phyloP scores from a whole-genome alignment of 352 stramenopile genomes.

The Phytopythium boreale region DNA sequence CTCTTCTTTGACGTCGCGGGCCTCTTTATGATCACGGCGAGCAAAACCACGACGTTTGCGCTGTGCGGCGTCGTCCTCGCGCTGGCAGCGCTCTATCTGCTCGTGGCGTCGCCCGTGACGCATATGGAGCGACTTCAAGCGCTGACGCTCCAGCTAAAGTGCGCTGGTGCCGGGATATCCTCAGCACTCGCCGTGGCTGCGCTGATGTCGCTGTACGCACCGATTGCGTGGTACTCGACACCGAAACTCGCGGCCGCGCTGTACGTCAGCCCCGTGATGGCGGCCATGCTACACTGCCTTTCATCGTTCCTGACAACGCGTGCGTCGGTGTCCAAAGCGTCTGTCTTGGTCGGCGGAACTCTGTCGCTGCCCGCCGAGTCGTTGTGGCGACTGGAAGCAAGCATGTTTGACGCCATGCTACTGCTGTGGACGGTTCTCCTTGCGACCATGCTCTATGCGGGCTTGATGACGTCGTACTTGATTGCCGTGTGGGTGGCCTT shows the following conservation, averaged over 20 bases:
- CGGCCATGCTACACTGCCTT: slow-evolving; percentile 56
- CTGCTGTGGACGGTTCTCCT: slow-evolving; percentile 40
- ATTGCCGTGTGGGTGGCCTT: slow-evolving; percentile 64
- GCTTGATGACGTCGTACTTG: slow-evolving; percentile 60
- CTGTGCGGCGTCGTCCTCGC: slow-evolving; percentile 41
- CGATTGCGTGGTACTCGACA: slow-evolving; percentile 67
- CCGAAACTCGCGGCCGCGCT: slow-evolving; percentile 40
- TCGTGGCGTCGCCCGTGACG: slow-evolving; percentile 36
- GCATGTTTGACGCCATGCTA: slow-evolving; percentile 60
- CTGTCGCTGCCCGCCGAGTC: slow-evolving; percentile 15
- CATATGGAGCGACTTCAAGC: slow-evolving; percentile 31
- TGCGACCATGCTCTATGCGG: slow-evolving; percentile 27
- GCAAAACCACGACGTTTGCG: slow-evolving; percentile 34
- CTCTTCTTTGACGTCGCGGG: slow-evolving; percentile 77
- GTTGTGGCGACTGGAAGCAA: slow-evolving; percentile 56
- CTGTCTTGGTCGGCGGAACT: neutral
- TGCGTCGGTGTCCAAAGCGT: neutral
- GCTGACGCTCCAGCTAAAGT: slow-evolving; percentile 37
- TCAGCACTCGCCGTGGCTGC: slow-evolving; percentile 35
- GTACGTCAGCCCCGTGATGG: slow-evolving; percentile 44
- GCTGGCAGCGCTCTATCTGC: slow-evolving; percentile 39
- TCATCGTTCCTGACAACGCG: slow-evolving; percentile 31
- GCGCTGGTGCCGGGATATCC: slow-evolving; percentile 28
- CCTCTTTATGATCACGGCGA: slow-evolving; percentile 57
- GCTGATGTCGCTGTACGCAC: slow-evolving; percentile 60